Conservation (phyloP, 805 yeast genomes). For the Candida coquimbonensis region DNA sequence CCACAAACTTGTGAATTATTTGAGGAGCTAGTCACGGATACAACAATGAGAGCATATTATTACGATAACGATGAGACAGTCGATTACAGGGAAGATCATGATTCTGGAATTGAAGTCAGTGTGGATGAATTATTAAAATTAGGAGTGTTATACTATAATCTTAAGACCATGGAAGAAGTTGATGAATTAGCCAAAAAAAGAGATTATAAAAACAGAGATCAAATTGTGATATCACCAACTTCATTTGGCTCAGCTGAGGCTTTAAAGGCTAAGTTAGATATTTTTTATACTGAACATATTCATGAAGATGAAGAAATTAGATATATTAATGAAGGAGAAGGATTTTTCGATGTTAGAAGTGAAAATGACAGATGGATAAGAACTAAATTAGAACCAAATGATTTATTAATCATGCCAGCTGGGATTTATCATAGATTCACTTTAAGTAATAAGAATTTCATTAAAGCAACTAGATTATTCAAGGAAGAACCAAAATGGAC, state of each 20-base stretch:
- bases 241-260: constrained; percentile 61
- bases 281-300: constrained; percentile 76
- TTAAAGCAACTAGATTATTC: constrained; percentile 77
- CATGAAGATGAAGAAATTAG: constrained; percentile 98
- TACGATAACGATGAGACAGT: constrained; percentile 55
- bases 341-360: constrained; percentile 84
- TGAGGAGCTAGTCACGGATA: too few species aligned
- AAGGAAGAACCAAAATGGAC: constrained; percentile 97
- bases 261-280: constrained; percentile 56
- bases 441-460: constrained; percentile 51
- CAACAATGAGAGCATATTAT: constrained; percentile 41
- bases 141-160: constrained; percentile 62
- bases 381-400: constrained; percentile 53
- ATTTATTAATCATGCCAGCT: constrained; percentile 71
- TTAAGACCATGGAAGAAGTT: constrained; percentile 46
- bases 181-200: constrained; percentile 63
- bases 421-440: constrained; percentile 95
- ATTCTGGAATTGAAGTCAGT: constrained; percentile 56
- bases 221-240: constrained; percentile 49
- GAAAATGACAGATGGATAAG: constrained; percentile 67
- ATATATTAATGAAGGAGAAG: constrained; percentile 82
- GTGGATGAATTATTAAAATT: constrained; percentile 42
- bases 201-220: constrained; percentile 74
- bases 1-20: too few species aligned
- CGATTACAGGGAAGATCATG: constrained; percentile 64